phyloP scores from a whole-genome alignment of 179 eudicot species.

The Spinacia oleracea region DNA sequence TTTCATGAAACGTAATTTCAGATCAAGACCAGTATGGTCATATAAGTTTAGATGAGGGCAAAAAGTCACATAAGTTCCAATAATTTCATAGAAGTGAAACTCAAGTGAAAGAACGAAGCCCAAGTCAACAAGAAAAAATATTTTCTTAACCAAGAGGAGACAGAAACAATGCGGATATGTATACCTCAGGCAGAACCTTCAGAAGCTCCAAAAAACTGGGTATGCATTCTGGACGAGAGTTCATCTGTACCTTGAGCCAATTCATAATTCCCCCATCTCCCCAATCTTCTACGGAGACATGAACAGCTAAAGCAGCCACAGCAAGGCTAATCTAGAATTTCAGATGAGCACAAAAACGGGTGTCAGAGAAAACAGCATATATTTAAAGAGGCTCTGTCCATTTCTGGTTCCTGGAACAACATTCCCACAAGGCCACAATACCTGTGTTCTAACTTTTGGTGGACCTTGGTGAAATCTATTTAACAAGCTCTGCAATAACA shows the following conservation, averaged over 20 bases:
- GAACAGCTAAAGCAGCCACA: constrained; percentile 98
- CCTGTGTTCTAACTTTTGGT: constrained; percentile 98
- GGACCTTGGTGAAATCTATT: constrained; percentile 85
- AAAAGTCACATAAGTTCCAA: neutral
- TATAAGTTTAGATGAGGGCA: neutral
- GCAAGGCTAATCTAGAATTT: constrained; percentile 87
- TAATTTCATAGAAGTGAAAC: no score
- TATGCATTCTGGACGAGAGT: constrained; percentile 75
- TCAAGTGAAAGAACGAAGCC: neutral
- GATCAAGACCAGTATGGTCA: neutral
- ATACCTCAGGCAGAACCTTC: constrained; percentile 95
- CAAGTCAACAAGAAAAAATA: neutral
- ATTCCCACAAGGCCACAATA: constrained; percentile 39
- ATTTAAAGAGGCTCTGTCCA: constrained; percentile 7
- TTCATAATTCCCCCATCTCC: constrained; percentile 88
- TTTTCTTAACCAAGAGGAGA: neutral
- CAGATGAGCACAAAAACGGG: constrained; percentile 6
- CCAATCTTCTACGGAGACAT: constrained; percentile 94
- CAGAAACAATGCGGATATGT: neutral
- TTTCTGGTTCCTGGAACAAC: constrained; percentile 7
- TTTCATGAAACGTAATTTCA: no score
- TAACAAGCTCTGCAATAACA: constrained; percentile 64
- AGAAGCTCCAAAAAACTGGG: constrained; percentile 93
- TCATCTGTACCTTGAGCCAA: constrained; percentile 94
- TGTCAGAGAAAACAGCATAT: constrained; percentile 10